Conservation (phyloP, 768 basidiomycete species). For the Chalciporus pseudorubinellus region DNA sequence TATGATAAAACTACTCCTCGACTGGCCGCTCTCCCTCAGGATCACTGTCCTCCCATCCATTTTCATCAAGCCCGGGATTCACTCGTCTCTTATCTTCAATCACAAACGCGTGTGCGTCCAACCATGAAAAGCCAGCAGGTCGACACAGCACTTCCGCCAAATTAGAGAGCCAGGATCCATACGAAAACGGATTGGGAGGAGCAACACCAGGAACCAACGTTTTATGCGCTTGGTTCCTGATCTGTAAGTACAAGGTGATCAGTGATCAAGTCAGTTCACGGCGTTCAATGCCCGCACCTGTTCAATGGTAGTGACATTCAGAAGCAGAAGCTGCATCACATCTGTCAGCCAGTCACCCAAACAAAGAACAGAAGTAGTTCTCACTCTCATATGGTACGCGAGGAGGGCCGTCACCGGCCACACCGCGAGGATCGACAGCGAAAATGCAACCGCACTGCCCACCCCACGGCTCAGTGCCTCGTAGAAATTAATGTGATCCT, state of each 20-base stretch:
- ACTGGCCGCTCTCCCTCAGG: slow-evolving; percentile 14
- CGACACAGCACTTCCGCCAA: slow-evolving; percentile 74
- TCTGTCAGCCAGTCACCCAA: slow-evolving; percentile 2
- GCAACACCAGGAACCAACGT: slow-evolving; percentile 58
- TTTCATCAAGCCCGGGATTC: slow-evolving; percentile 61
- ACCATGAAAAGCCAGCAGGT: slow-evolving; percentile 78
- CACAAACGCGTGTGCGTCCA: slow-evolving; percentile 56
- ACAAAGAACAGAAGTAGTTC: slow-evolving; percentile 25
- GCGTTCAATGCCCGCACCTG: slow-evolving; percentile 54
- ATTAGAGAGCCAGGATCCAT: slow-evolving; percentile 74
- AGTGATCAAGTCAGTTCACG: slow-evolving; percentile 4
- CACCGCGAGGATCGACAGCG: slow-evolving; percentile 65
- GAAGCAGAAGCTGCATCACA: slow-evolving; percentile 58
- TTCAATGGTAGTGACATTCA: slow-evolving; percentile 96
- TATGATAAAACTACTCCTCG: slow-evolving; percentile 9
- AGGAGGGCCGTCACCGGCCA: slow-evolving; percentile 83
- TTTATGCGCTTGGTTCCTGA: slow-evolving; percentile 82
- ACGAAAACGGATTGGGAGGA: slow-evolving; percentile 86
- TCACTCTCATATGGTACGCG: slow-evolving; percentile 81
- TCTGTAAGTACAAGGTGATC: slow-evolving; percentile 41
- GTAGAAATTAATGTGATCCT: slow-evolving; percentile 47
- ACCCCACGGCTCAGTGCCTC: slow-evolving; percentile 49
- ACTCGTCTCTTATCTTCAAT: slow-evolving; percentile 71
- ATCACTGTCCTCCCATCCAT: slow-evolving; percentile 27
- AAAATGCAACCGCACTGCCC: slow-evolving; percentile 82